Evolutionary conservation across 2,329 filamentous ascomycete genomes (phyloP).

Genomic region (Pseudocercospora pini-densiflorae): DNA sequence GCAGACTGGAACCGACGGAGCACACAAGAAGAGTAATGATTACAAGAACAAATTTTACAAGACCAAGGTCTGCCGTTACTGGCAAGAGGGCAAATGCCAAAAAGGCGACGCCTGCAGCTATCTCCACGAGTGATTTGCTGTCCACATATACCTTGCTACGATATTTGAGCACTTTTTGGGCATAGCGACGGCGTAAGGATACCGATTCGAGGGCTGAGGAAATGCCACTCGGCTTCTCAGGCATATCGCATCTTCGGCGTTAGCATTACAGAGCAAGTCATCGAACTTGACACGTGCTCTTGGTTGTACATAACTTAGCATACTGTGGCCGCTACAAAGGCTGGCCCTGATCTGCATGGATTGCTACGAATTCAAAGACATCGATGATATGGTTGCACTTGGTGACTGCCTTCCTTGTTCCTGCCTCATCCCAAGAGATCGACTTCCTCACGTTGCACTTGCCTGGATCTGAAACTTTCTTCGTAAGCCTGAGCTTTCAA

Average conservation of each 20-base stretch:
- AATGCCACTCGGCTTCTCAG: background rate
- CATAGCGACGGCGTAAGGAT: conserved; percentile 19
- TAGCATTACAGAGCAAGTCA: background rate
- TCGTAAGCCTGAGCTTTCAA: background rate
- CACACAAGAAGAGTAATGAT: conserved; percentile 31
- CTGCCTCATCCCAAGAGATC: background rate
- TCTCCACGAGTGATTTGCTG: conserved; percentile 34
- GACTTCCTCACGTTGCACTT: background rate
- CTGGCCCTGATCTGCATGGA: background rate
- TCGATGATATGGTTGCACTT: background rate
- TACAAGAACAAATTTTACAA: conserved; percentile 37
- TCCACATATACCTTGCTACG: background rate
- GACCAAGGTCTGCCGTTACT: conserved; percentile 56
- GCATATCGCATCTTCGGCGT: conserved; percentile 7
- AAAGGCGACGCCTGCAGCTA: conserved; percentile 47
- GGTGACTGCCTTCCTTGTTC: background rate
- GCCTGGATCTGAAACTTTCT: background rate
- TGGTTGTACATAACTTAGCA: conserved; percentile 8
- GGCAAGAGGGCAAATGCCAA: conserved; percentile 57
- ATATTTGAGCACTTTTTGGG: conserved; percentile 5
- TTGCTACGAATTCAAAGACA: background rate
- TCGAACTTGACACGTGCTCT: background rate
- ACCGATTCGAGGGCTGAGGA: background rate
- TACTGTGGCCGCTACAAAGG: background rate
- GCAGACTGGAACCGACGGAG: conserved; percentile 38